Conservation (phyloP, 208 protist genomes). For the Borovskyia barvae region DNA sequence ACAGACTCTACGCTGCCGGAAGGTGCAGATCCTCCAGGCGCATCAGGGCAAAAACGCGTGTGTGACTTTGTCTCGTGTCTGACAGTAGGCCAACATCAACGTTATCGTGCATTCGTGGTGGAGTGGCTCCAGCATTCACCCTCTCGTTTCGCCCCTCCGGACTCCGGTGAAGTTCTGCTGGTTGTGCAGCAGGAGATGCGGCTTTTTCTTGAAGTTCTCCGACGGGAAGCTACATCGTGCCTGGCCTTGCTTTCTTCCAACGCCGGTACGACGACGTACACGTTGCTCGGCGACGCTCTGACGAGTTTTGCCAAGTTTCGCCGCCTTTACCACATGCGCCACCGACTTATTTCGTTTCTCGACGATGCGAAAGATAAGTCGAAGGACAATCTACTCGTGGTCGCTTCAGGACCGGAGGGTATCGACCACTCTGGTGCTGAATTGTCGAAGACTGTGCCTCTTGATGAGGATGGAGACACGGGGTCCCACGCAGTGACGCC, state of each 20-base stretch:
- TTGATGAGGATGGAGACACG: too few relatives aligned
- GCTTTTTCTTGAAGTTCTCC: constrained; percentile 42
- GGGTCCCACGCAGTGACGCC: neutral
- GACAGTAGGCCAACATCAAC: constrained; percentile 60
- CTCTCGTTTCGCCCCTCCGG: constrained; percentile 26
- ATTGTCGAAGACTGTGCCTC: too few relatives aligned
- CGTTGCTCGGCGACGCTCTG: constrained; percentile 3
- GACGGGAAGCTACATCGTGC: constrained; percentile 24
- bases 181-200: constrained; percentile 51
- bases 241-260: neutral
- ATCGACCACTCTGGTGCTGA: too few relatives aligned
- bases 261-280: neutral
- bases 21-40: too few relatives aligned
- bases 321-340: constrained; percentile 25
- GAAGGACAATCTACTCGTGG: neutral
- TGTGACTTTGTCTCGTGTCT: constrained; percentile 55
- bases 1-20: neutral
- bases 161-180: constrained; percentile 41
- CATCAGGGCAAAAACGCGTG: neutral
- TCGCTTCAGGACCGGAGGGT: too few relatives aligned
- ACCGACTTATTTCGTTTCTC: constrained; percentile 24
- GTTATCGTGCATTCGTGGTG: constrained; percentile 41
- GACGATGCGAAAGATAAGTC: constrained; percentile 19
- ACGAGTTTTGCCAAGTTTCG: constrained; percentile 31
- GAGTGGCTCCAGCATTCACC: constrained; percentile 29